Base-by-base conservation (phyloP, 306 rosid genomes). In the Trifolium dubium region DNA sequence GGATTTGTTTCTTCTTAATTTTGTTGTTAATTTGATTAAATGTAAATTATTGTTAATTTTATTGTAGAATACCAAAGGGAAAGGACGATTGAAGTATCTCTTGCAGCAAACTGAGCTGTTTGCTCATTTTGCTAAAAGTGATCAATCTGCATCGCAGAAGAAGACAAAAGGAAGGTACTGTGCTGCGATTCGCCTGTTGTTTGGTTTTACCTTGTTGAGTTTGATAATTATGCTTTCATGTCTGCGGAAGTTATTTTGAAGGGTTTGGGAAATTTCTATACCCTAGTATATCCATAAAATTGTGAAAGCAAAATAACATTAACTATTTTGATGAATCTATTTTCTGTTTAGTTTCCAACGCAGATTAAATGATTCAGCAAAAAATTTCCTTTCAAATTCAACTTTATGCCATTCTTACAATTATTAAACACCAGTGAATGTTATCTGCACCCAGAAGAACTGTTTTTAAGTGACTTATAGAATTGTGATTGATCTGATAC, bases 101-200 rank as follows among this genome's bases (percentile, higher is more conserved):
- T 79, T 94, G 46, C 96, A 92, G 78, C 99, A 94, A 74, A 94
- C 99, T n/a, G 99, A 94, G 83, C 59, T 94, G 64, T 94, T 94
- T 89, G 96, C 99, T 58, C 98, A 95, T 82, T 95, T 95, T 86
- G 98, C 99, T 7, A 90, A 92, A 83, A 87, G 93, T 50, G 96
- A 82, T 11, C 92, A 75, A 18, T 82, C 95, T 80, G 77, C 96
- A 11, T 78, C 99, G 43, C 96, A 81, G 69, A 91, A 88, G 85
- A 91, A 88, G 86, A 35, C 83, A 9, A 92, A 74, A 69, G 97
- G 99, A 83, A 88, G 94, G 99, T 94, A 10, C 30, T 6, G 17
- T 53, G 19, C 29, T 13, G 6, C 55, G 47, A 19, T 61, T 68
- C 15, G 10, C 11, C 19, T 17, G 10, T 4, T 47, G 5, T 2